These are phyloP conservation scores for Melastoma malabathricum DNA, from an alignment of 345 rosid species.

Conservation along the genomic window DNA sequence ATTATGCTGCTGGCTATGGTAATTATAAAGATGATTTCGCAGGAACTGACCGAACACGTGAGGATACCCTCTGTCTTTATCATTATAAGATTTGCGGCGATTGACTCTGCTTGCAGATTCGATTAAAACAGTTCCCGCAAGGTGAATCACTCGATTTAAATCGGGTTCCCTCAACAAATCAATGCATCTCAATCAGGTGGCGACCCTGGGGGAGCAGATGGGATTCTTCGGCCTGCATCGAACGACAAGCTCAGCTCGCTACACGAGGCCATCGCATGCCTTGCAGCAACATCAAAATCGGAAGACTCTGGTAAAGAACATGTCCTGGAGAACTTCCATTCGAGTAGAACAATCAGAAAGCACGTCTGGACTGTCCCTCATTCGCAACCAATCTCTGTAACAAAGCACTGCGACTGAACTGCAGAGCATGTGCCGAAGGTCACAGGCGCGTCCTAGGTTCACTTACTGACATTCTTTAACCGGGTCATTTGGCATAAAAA, in stretches of 20 bases:
- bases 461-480: neutral
- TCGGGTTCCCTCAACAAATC: neutral
- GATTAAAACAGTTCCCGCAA: neutral
- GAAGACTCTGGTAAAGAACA: conserved; percentile 45
- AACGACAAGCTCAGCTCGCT: conserved; percentile 46
- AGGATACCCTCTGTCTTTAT: neutral
- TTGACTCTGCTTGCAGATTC: neutral
- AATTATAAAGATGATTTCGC: neutral
- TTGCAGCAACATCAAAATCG: conserved; percentile 47
- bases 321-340: conserved; percentile 69
- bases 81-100: neutral
- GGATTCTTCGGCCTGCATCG: conserved; percentile 43
- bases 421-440: conserved; percentile 58
- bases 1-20: neutral
- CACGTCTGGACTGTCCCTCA: conserved; percentile 49
- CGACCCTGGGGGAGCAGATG: conserved; percentile 54
- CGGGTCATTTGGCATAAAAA: neutral
- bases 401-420: conserved; percentile 61
- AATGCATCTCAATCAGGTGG: conserved; percentile 29
- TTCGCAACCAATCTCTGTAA: conserved; percentile 61
- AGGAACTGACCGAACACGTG: conserved; percentile 73
- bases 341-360: conserved; percentile 71
- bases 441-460: conserved; percentile 45
- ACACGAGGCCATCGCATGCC: conserved; percentile 51
- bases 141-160: neutral